phyloP scores from a whole-genome alignment of 2,329 filamentous ascomycete genomes.

The Botrytis medusae region DNA sequence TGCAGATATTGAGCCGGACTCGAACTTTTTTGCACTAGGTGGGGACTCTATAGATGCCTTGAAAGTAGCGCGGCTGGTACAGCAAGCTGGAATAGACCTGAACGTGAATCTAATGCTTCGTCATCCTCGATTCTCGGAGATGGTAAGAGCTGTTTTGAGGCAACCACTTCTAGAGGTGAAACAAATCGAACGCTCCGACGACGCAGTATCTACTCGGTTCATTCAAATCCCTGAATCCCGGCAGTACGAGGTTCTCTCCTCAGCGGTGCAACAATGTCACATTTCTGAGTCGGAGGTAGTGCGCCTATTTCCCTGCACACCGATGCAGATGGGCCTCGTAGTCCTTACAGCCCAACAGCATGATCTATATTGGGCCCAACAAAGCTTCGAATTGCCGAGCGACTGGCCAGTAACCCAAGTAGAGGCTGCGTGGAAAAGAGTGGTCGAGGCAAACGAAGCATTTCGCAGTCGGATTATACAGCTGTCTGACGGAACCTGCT shows the following conservation, averaged over 20 bases:
- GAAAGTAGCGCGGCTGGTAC: neutral
- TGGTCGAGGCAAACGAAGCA: neutral
- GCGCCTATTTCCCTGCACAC: constrained; percentile 5
- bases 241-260: neutral
- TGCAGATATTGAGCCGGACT: neutral
- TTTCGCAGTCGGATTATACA: neutral
- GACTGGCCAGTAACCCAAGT: neutral
- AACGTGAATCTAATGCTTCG: neutral
- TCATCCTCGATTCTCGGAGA: neutral
- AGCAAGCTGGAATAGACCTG: neutral
- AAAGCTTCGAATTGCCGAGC: neutral
- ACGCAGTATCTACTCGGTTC: neutral
- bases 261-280: neutral
- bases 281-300: neutral
- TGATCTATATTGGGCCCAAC: neutral
- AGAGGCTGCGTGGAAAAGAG: neutral
- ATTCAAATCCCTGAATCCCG: neutral
- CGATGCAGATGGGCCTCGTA: neutral
- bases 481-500: neutral
- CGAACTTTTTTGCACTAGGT: constrained; percentile 2
- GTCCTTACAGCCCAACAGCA: neutral
- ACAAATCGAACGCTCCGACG: neutral
- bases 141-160: neutral
- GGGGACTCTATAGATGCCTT: constrained; percentile 3
- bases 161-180: neutral